Evolutionary conservation across 495 filamentous ascomycete genomes (phyloP), one percentile per base, ranked within the genome.

Genomic region (Cercophora samala): DNA sequence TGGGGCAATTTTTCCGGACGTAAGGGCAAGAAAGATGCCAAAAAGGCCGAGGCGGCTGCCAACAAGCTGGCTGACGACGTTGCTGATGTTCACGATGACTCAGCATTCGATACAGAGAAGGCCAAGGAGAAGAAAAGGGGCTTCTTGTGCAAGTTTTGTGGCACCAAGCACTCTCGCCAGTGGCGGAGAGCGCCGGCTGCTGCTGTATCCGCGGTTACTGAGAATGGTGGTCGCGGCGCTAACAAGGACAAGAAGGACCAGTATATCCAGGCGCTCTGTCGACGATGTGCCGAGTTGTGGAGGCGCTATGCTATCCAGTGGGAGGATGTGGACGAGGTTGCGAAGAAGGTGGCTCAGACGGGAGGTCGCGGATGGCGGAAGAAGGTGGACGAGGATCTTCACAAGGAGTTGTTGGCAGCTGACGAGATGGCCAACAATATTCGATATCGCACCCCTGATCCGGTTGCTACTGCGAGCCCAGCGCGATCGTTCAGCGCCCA

Each of bases 141-240:
- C 3, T 98, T 99, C 73, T 84, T 93, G 65, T 99, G 95, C 86
- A 98, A 97, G 75, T 98, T 97, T 75, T 99, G 95, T 74, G 80
- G 77, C 51, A 91, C 88, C 4, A 89, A 89, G 67, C 78, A 83
- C 56, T 96, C 93, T 2, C 87, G 91, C 52, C 93, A 97, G 77
- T 99, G 95, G 95, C 86, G 95, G 51, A 86, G 93, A 54, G 95
- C 95, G 15, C 95, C 95, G 19, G 88, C 88, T 23, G 87, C 91
- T 24, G 92, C 92, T 1, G 86, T 89, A 18, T 87, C 87, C 0
- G 82, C 93, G 17, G 79, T 87, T n/a, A 84, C 85, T 4, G 93
- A 97, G 66, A 81, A 86, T 18, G 83, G 83, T 2, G 81, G 80
- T 58, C 90, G 88, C 69, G 85, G 84, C 58, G 73, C 81, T 25